Evolutionary conservation across 1,139 yeast genomes (phyloP).

Genomic region (Debaryomyces sp.): DNA sequence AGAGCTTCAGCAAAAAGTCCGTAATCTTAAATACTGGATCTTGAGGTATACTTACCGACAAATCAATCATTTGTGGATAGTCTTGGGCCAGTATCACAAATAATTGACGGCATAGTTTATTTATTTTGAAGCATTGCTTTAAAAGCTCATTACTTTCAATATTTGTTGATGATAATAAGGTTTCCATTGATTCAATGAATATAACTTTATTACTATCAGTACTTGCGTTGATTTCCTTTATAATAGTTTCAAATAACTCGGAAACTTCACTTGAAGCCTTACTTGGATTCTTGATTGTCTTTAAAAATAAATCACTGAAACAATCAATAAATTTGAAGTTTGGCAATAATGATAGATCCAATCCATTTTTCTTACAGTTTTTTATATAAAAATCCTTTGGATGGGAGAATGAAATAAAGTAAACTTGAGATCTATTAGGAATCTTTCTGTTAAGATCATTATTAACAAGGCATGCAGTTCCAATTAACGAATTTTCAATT

Average conservation of each 20-base stretch:
- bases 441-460: conserved; percentile 29
- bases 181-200: conserved; percentile 53
- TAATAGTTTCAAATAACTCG: conserved; percentile 26
- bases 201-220: conserved; percentile 27
- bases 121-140: conserved; percentile 36
- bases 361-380: conserved; percentile 47
- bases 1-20: conserved; percentile 49
- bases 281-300: conserved; percentile 27
- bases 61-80: conserved; percentile 42
- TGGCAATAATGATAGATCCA: conserved; percentile 31
- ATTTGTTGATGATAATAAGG: conserved; percentile 47
- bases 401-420: conserved; percentile 47
- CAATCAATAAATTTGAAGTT: conserved; percentile 50
- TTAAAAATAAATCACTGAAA: conserved; percentile 43
- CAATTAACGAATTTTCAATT: conserved; percentile 46
- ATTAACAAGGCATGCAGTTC: conserved; percentile 42
- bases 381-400: conserved; percentile 37
- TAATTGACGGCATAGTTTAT: conserved; percentile 34
- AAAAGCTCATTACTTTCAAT: conserved; percentile 37
- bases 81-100: conserved; percentile 39
- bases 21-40: conserved; percentile 43
- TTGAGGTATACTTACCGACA: conserved; percentile 25
- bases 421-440: conserved; percentile 31
- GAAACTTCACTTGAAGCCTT: conserved; percentile 19
- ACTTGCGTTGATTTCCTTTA: conserved; percentile 12